These are phyloP conservation scores for Metschnikowia peoriensis DNA, from an alignment of 805 yeast genomes.

Conservation along the genomic window DNA sequence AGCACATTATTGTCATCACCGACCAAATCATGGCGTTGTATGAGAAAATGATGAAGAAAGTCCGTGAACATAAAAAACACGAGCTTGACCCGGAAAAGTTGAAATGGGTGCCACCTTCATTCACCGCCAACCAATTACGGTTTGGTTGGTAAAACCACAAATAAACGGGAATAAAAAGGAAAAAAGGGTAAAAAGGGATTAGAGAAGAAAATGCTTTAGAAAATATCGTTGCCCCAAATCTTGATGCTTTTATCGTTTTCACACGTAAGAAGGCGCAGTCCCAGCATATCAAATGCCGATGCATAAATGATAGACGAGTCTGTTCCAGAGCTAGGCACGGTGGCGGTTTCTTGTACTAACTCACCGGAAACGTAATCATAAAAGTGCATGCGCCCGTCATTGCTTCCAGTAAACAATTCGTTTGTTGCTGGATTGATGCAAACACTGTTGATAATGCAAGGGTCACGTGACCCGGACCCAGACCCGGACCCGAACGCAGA, in stretches of 20 bases:
- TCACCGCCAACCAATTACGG: constrained; percentile 91
- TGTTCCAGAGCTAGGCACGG: constrained; percentile 70
- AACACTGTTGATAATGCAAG: constrained; percentile 63
- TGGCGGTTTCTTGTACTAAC: constrained; percentile 50
- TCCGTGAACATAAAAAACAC: constrained; percentile 69
- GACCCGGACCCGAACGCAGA: too few species aligned
- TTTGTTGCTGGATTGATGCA: constrained; percentile 58
- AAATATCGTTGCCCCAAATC: constrained; percentile 56
- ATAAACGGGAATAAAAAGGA: background rate
- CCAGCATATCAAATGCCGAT: constrained; percentile 74
- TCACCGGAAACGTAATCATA: constrained; percentile 77
- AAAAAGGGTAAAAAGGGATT: too few species aligned
- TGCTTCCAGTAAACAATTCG: constrained; percentile 77
- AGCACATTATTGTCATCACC: constrained; percentile 82
- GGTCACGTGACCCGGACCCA: constrained; percentile 27
- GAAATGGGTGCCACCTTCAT: constrained; percentile 93
- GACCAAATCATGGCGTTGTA: constrained; percentile 78
- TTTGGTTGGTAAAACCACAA: constrained; percentile 74
- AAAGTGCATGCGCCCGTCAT: constrained; percentile 73
- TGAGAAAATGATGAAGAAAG: constrained; percentile 53
- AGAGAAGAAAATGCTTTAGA: background rate
- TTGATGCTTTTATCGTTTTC: constrained; percentile 88
- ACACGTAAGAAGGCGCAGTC: constrained; percentile 78
- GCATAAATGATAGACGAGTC: constrained; percentile 66
- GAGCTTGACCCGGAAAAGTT: constrained; percentile 69